A percentile compares a stretch with the other conserved stretches of the same genome.
Evolutionary conservation across 2,329 filamentous ascomycete species (phyloP).

Genomic region (Aspergillus novofumigatus): DNA sequence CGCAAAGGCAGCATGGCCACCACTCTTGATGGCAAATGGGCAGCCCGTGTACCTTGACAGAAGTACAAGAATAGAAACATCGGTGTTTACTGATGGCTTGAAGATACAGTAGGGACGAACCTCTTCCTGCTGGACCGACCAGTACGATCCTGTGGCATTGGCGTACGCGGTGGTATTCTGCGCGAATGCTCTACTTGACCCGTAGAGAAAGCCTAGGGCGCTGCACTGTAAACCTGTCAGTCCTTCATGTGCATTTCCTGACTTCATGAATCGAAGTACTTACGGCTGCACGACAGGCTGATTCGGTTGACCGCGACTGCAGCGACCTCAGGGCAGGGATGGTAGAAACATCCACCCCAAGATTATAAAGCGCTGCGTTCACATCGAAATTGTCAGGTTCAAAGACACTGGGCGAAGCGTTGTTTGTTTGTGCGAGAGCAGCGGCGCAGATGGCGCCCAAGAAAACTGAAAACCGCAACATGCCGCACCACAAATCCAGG

Average conservation of each 20-base stretch:
- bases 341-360: neutral
- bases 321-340: neutral
- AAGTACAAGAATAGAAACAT: slow-evolving; percentile 31
- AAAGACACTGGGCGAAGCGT: neutral
- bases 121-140: slow-evolving; percentile 35
- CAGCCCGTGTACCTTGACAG: slow-evolving; percentile 29
- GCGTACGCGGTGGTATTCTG: slow-evolving; percentile 16
- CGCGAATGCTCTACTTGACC: slow-evolving; percentile 10
- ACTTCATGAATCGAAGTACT: too few relatives aligned
- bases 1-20: slow-evolving; percentile 56
- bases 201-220: slow-evolving; percentile 12
- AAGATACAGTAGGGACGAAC: slow-evolving; percentile 34
- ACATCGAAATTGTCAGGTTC: neutral
- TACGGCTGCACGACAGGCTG: neutral
- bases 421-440: neutral
- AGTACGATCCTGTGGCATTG: slow-evolving; percentile 25
- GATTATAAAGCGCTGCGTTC: neutral
- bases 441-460: neutral
- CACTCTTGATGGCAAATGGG: slow-evolving; percentile 53
- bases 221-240: slow-evolving; percentile 4
- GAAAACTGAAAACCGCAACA: neutral
- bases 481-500: neutral
- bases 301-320: neutral
- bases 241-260: neutral
- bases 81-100: slow-evolving; percentile 22